Evolutionary conservation across 1,139 yeast species (phyloP).

Genomic region (Protomyces arabidopsidicola): DNA sequence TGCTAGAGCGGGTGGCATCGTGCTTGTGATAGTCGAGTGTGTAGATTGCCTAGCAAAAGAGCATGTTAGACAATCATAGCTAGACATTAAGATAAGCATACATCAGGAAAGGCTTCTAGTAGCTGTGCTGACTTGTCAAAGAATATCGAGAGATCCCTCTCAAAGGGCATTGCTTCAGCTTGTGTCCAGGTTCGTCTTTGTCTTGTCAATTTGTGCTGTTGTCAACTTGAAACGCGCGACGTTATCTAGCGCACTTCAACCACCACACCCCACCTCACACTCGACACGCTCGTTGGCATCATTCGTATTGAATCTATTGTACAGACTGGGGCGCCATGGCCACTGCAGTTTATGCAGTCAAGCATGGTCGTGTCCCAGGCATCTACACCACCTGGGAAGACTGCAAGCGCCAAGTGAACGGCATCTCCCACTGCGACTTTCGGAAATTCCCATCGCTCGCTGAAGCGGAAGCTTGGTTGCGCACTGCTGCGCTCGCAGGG

Average conservation of each 20-base stretch:
- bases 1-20: slow-evolving; percentile 3
- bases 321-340: background rate
- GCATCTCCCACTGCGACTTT: slow-evolving; percentile 52
- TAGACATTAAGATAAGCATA: background rate
- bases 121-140: slow-evolving; percentile 12
- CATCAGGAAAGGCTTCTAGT: slow-evolving; percentile 12
- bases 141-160: slow-evolving; percentile 14
- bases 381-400: slow-evolving; percentile 31
- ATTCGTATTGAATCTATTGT: background rate
- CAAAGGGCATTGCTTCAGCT: slow-evolving; percentile 1
- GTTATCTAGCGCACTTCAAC: background rate
- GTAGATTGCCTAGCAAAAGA: slow-evolving; percentile 1
- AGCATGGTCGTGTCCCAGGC: slow-evolving; percentile 29
- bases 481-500: background rate
- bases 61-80: background rate
- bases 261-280: background rate
- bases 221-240: background rate
- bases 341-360: slow-evolving; percentile 24
- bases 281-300: too few species aligned
- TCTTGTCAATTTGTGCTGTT: background rate
- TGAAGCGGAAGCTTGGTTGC: background rate
- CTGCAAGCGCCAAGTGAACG: slow-evolving; percentile 45
- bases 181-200: background rate
- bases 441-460: slow-evolving; percentile 47
- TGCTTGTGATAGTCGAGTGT: slow-evolving; percentile 9